These are phyloP conservation scores for Cephaloascus albidus DNA, from an alignment of 805 yeast species.

Conservation along the genomic window DNA sequence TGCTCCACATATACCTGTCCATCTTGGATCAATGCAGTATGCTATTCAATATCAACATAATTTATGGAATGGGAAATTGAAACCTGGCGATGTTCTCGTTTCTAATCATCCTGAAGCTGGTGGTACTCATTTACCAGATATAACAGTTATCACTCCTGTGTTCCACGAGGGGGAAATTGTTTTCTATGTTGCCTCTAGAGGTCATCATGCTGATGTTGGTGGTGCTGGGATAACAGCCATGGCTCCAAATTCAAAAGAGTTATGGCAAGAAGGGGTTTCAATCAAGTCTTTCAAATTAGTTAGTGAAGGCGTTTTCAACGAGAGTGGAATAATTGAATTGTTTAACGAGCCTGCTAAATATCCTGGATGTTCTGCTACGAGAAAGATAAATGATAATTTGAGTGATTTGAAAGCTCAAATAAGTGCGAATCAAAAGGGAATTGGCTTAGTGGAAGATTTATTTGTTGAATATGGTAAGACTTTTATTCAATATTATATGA, in stretches of 20 bases:
- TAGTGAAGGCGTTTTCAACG: conserved; percentile 1
- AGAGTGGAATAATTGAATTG: conserved; percentile 1
- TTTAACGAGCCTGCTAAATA: conserved; percentile 1
- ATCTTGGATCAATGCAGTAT: conserved; percentile 2
- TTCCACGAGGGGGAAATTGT: conserved; percentile 1
- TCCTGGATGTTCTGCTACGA: conserved; percentile 2
- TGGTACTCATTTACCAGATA: conserved; percentile 3
- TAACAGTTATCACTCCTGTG: not conserved
- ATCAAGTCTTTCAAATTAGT: conserved; percentile 1
- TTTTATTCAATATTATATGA: not conserved
- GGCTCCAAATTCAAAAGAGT: conserved; percentile 2
- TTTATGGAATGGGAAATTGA: conserved; percentile 1
- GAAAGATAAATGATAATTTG: conserved; percentile 2
- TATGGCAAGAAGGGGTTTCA: conserved; percentile 3
- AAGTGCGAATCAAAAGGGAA: not conserved
- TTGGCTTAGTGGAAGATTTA: not conserved
- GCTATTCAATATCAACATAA: conserved; percentile 1
- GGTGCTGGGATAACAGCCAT: conserved; percentile 2
- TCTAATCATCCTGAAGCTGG: conserved; percentile 3
- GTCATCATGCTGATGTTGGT: conserved; percentile 4
- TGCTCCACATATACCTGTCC: conserved; percentile 3
- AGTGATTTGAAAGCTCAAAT: conserved; percentile 1
- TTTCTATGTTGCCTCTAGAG: conserved; percentile 2
- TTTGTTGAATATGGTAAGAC: not conserved
- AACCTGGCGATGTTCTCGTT: conserved; percentile 3